Percentiles rank a stretch among this genome's conserved stretches.
These are phyloP conservation scores for Passalora sequoiae DNA, from an alignment of 2,329 filamentous ascomycete species.

Conservation along the genomic window DNA sequence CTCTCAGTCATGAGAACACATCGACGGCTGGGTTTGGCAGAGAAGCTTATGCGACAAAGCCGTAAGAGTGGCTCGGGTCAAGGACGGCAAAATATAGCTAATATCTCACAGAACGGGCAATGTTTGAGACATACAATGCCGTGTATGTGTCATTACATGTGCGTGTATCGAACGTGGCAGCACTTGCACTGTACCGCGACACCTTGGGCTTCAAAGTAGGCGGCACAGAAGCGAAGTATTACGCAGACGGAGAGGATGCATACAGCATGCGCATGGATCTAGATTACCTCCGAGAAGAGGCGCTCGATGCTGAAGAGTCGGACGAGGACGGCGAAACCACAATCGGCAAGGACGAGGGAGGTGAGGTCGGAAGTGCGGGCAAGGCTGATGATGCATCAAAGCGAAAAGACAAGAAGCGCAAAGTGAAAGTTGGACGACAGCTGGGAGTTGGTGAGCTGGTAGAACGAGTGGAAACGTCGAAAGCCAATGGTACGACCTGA, in stretches of 20 bases:
- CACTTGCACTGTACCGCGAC: conserved; percentile 85
- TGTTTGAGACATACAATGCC: conserved; percentile 90
- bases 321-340: conserved; percentile 33
- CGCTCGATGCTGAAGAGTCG: conserved; percentile 44
- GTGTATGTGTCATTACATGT: conserved; percentile 95
- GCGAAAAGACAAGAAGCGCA: conserved; percentile 60
- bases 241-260: conserved; percentile 95
- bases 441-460: conserved; percentile 73
- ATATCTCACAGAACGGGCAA: conserved; percentile 66
- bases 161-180: conserved; percentile 85
- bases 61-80: conserved; percentile 53
- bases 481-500: conserved; percentile 11
- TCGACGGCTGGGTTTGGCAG: conserved; percentile 80
- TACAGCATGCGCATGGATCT: conserved; percentile 91
- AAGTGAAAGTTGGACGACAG: conserved; percentile 76
- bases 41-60: conserved; percentile 95
- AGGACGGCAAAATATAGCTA: conserved; percentile 7
- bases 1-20: conserved; percentile 96
- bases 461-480: conserved; percentile 41
- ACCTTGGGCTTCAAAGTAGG: conserved; percentile 85
- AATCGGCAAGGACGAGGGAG: conserved; percentile 42
- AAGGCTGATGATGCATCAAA: conserved; percentile 37
- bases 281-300: conserved; percentile 50
- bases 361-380: conserved; percentile 34
- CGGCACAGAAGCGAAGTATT: conserved; percentile 84